Conservation (phyloP, 2,329 filamentous ascomycete genomes). For the Xylariaceae sp. region DNA sequence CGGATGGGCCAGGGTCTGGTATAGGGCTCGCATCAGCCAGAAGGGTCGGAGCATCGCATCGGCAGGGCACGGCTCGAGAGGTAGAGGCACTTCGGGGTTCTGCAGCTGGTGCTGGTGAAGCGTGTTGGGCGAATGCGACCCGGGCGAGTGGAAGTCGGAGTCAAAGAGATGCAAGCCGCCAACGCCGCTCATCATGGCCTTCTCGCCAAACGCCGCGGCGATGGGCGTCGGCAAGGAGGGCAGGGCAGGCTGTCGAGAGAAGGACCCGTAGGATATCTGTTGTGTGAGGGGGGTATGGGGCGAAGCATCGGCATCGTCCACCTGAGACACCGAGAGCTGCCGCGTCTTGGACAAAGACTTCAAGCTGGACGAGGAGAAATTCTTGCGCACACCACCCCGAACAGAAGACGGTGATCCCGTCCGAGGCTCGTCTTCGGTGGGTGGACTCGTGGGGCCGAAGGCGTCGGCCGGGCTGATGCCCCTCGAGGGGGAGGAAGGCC, state of each 20-base stretch:
- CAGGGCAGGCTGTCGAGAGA: constrained; percentile 46
- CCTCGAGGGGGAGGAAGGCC: constrained; percentile 27
- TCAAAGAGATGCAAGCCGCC: constrained; percentile 78
- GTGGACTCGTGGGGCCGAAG: constrained; percentile 24
- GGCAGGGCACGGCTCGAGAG: constrained; percentile 85
- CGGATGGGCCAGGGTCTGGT: constrained; percentile 85
- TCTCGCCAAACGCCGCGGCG: constrained; percentile 52
- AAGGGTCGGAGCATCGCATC: constrained; percentile 88
- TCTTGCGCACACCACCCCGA: constrained; percentile 51
- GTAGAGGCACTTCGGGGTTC: constrained; percentile 56
- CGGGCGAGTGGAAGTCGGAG: constrained; percentile 63
- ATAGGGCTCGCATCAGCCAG: constrained; percentile 93
- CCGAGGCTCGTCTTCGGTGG: constrained; percentile 31
- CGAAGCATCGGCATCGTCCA: constrained; percentile 60
- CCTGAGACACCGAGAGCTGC: constrained; percentile 59
- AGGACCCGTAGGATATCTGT: constrained; percentile 43
- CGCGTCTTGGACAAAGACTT: constrained; percentile 61
- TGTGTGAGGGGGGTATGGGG: constrained; percentile 68
- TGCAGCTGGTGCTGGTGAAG: constrained; percentile 53
- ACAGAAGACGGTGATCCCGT: constrained; percentile 46
- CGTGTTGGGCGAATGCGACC: constrained; percentile 53
- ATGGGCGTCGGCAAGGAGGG: constrained; percentile 63
- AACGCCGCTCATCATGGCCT: constrained; percentile 43
- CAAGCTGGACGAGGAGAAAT: constrained; percentile 62
- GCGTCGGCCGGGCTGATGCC: constrained; percentile 15